Base-by-base conservation (phyloP, 2,329 filamentous ascomycete genomes). In the Penicillium sp. region DNA sequence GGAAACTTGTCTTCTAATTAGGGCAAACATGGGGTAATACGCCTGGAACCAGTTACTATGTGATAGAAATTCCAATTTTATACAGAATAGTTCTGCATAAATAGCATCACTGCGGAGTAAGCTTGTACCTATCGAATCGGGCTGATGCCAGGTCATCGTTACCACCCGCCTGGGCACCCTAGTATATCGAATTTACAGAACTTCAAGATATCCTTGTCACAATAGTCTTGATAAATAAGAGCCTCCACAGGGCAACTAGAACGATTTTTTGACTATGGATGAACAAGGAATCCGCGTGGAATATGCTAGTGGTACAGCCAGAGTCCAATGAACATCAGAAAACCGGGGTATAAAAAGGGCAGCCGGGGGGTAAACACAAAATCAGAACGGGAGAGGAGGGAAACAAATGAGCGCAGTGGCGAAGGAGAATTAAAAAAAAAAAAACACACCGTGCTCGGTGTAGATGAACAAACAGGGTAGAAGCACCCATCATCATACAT, bases 291-390 rank as follows among this genome's bases (percentile, higher is more conserved):
- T 57, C 59, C 62, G 45, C 52, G 55, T 46, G 50, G 41, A 55
- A 52, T 50, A 55, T 64, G 58, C 59, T 65, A 65, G 52, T 66
- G 57, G 63, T 66, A 66, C 63, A 66, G 54, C 63, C 63, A 66
- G 63, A 60, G 63, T 66, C 63, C 63, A 62, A 65, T 65, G 40
- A 66, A 63, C 59, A 65, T 66, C 61, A 58, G 63, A 55, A 63
- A 64, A 65, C 63, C 62, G 62, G 63, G 63, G 63, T 66, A 66
- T 66, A 66, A 66, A 53, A 53, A 61, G 47, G 57, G 43, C 31
- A 36, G 44, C 48, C 48, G 50, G 40, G 53, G 36, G 41, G 14
- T 22, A 11, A 33, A 44, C 42, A 54, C 40, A 43, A 25, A 14
- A 22, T 50, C 31, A 55, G 52, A 30, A 43, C 50, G 25, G 22